Percentiles rank a stretch among this genome's conserved stretches.
phyloP scores from a whole-genome alignment of 805 yeast species.

The Lipomyces mesembrius region DNA sequence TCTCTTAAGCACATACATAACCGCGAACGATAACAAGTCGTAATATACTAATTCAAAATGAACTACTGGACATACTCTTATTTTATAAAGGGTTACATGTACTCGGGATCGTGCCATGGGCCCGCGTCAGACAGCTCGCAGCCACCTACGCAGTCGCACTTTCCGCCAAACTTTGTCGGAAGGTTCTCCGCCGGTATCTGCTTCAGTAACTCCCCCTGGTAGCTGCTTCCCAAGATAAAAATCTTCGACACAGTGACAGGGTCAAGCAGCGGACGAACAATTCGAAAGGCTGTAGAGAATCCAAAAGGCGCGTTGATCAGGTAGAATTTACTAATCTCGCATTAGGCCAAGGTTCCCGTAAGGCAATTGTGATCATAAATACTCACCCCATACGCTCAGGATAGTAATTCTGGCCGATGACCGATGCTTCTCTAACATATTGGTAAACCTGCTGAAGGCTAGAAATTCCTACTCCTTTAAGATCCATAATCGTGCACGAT shows the following conservation, averaged over 20 bases:
- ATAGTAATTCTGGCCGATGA: slow-evolving; percentile 94
- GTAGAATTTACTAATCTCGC: slow-evolving; percentile 59
- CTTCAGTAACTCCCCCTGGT: slow-evolving; percentile 79
- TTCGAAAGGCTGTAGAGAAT: slow-evolving; percentile 87
- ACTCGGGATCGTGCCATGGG: slow-evolving; percentile 94
- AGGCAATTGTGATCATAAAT: not conserved
- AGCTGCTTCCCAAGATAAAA: slow-evolving; percentile 79
- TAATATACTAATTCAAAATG: not conserved
- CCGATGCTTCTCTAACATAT: slow-evolving; percentile 90
- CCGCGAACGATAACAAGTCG: not conserved
- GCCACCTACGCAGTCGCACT: slow-evolving; percentile 70
- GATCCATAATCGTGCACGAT: slow-evolving; percentile 92
- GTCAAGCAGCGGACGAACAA: slow-evolving; percentile 92
- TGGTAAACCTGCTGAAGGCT: slow-evolving; percentile 83
- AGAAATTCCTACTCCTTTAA: slow-evolving; percentile 88
- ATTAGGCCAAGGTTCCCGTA: not conserved
- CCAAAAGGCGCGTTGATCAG: slow-evolving; percentile 97
- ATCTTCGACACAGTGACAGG: slow-evolving; percentile 97
- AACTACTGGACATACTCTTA: not conserved
- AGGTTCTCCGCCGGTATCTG: slow-evolving; percentile 94
- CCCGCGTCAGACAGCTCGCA: slow-evolving; percentile 88
- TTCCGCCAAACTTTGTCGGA: slow-evolving; percentile 90
- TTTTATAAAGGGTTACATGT: slow-evolving; percentile 50
- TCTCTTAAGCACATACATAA: not conserved
- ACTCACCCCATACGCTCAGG: slow-evolving; percentile 98